Evolutionary conservation across 768 basidiomycete genomes (phyloP).

Genomic region (Mycena rebaudengoi): DNA sequence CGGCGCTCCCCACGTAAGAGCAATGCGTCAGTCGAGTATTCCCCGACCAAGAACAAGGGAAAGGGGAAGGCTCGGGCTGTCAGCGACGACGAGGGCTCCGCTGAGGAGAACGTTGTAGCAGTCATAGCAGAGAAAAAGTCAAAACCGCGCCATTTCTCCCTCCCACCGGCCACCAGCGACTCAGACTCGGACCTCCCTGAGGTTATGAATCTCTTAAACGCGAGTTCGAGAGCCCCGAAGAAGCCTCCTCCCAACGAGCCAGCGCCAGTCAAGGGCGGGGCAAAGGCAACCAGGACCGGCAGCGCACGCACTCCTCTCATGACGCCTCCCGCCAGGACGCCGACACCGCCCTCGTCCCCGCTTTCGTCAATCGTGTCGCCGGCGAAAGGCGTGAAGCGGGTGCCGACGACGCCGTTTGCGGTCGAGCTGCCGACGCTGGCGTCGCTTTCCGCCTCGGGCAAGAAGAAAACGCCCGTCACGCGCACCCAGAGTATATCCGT

Average conservation of each 20-base stretch:
- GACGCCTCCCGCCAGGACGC: slow-evolving; percentile 5
- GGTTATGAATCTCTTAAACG: background rate
- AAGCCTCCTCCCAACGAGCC: too few relatives aligned
- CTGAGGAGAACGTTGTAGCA: too few relatives aligned
- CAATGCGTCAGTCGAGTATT: background rate
- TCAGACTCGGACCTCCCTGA: slow-evolving; percentile 14
- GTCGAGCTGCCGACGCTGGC: background rate
- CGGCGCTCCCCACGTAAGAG: slow-evolving; percentile 4
- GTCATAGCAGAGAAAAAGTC: too few relatives aligned
- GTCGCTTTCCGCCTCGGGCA: background rate
- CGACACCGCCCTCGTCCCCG: slow-evolving; percentile 23
- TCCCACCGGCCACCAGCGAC: background rate
- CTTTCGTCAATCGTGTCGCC: slow-evolving; percentile 4
- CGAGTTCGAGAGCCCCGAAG: background rate
- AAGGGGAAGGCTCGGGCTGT: too few relatives aligned
- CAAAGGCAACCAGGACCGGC: too few relatives aligned
- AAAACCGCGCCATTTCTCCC: too few relatives aligned
- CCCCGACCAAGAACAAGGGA: background rate
- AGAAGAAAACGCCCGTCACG: slow-evolving; percentile 1
- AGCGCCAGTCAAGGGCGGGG: too few relatives aligned
- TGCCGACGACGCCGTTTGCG: background rate
- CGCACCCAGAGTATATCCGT: background rate
- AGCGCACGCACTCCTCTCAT: too few relatives aligned
- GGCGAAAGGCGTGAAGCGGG: background rate
- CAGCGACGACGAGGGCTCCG: too few relatives aligned